A percentile compares a stretch with the other conserved stretches of the same genome.
These are phyloP conservation scores for Saturnispora sanitii DNA, from an alignment of 805 yeast species.

Conservation along the genomic window DNA sequence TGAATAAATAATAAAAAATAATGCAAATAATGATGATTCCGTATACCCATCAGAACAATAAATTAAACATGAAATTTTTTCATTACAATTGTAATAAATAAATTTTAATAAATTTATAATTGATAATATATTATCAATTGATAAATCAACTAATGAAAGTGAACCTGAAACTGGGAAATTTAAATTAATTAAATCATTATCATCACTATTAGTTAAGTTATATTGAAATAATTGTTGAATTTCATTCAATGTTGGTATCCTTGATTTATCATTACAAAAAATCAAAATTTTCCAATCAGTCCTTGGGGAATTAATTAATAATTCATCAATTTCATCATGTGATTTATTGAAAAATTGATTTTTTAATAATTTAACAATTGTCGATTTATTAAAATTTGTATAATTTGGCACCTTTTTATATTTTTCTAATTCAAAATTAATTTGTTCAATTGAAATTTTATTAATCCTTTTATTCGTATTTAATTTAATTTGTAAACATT, in stretches of 20 bases:
- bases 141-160: slow-evolving; percentile 61
- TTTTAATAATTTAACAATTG: slow-evolving; percentile 35
- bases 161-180: slow-evolving; percentile 83
- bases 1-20: slow-evolving; percentile 64
- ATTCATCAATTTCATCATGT: slow-evolving; percentile 19
- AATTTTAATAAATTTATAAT: slow-evolving; percentile 64
- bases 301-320: slow-evolving; percentile 39
- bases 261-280: slow-evolving; percentile 50
- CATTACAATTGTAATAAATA: slow-evolving; percentile 35
- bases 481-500: slow-evolving; percentile 28
- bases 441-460: not conserved
- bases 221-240: slow-evolving; percentile 23
- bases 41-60: slow-evolving; percentile 90
- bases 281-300: slow-evolving; percentile 47
- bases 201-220: not conserved
- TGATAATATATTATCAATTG: slow-evolving; percentile 49
- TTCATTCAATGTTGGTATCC: slow-evolving; percentile 38
- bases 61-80: slow-evolving; percentile 40
- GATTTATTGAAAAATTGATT: slow-evolving; percentile 21
- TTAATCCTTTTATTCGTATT: slow-evolving; percentile 12
- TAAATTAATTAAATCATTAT: slow-evolving; percentile 24
- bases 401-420: slow-evolving; percentile 29
- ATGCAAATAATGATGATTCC: slow-evolving; percentile 68
- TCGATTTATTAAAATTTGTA: slow-evolving; percentile 37
- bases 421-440: not conserved